Base-by-base conservation (phyloP, 495 filamentous ascomycete genomes). In the Penicillium soppii region DNA sequence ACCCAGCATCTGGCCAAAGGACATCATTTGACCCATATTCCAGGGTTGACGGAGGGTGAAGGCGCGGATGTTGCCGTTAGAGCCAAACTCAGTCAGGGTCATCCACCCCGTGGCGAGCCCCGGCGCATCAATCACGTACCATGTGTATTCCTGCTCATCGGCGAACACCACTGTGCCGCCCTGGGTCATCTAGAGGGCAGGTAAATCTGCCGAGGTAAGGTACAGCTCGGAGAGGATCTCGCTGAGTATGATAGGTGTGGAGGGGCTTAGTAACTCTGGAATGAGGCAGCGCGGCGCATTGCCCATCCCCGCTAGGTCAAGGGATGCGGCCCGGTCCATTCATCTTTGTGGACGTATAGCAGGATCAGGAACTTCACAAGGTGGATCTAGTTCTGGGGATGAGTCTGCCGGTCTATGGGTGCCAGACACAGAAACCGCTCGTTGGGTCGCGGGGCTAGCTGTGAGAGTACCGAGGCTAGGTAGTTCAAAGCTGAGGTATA, bases 151-250 rank as follows among this genome's bases (percentile, higher is more conserved):
- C 13, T 23, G 38, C 48, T 25, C 39, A 33, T 35, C 20, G 27
- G 48, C 48, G 38, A 51, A 51, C 38, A 51, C 38, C 8, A 51
- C 48, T 10, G 37, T 51, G 48, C 48, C 38, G 3, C 12, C 5
- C 27, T 37, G 48, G 39, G 48, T 51, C 48, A 51, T 51, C 27
- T 36, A 51, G 48, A 43, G 26, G 16, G 38, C 38, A 21, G 21
- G 27, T 23, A 51, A 35, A 51, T 51, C 48, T 20, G 48, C 48
- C 9, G 27, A 27, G 25, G 25, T 5, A 43, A 52, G 49, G 40
- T 52, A 52, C 8, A 52, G 49, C 16, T 27, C 25, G 9, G 25
- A 27, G 32, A 32, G 45, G 45, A 48, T 37, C 3, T 48, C 45
- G 33, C 13, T 29, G 15, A 48, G 45, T 9, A 23, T 16, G 17